Evolutionary conservation across 2,329 filamentous ascomycete genomes (phyloP).

Genomic region (Pseudocercospora musae): DNA sequence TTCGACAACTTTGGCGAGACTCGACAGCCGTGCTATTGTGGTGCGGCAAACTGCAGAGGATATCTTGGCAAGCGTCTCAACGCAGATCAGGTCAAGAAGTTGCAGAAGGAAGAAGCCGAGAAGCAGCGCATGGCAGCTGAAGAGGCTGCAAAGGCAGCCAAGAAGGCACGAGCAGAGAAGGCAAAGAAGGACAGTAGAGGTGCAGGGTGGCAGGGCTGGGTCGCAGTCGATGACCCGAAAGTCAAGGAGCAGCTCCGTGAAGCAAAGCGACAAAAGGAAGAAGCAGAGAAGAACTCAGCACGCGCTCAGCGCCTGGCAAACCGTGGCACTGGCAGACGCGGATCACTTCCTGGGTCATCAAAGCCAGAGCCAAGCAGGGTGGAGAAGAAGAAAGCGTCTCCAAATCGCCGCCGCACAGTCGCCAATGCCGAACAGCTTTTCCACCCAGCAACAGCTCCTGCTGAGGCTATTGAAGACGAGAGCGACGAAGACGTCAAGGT

Average conservation of each 20-base stretch:
- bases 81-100: conserved; percentile 31
- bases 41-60: conserved; percentile 59
- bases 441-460: neutral
- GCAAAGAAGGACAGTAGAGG: conserved; percentile 27
- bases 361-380: conserved; percentile 1
- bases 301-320: conserved; percentile 30
- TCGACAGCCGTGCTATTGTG: conserved; percentile 59
- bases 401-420: conserved; percentile 13
- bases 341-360: neutral
- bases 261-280: conserved; percentile 30
- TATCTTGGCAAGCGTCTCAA: conserved; percentile 45
- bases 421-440: conserved; percentile 2
- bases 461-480: conserved; percentile 9
- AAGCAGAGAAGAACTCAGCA: conserved; percentile 28
- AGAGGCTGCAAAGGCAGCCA: conserved; percentile 27
- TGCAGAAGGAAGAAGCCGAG: conserved; percentile 28
- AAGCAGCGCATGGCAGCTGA: conserved; percentile 26
- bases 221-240: conserved; percentile 31
- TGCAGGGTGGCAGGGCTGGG: conserved; percentile 32
- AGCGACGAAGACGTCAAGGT: conserved; percentile 14
- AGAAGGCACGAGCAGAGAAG: conserved; percentile 32
- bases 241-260: conserved; percentile 27
- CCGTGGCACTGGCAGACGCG: conserved; percentile 6
- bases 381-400: conserved; percentile 16
- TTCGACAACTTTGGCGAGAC: conserved; percentile 51